Conservation (phyloP, 768 basidiomycete species). For the Mycena rosella region DNA sequence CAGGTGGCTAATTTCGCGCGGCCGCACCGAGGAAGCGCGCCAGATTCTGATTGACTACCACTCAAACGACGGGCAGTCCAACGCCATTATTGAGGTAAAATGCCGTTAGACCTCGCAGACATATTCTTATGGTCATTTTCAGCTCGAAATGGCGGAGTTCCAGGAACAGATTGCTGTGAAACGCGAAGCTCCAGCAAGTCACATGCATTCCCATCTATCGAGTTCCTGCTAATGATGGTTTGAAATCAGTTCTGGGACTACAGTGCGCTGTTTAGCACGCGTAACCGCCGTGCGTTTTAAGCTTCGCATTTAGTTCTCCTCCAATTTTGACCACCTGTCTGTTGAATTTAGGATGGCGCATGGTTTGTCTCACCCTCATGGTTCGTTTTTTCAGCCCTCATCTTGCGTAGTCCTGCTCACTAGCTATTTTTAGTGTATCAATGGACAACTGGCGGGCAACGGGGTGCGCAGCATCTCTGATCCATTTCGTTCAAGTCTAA, state of each 20-base stretch:
- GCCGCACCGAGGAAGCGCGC: constrained; percentile 47
- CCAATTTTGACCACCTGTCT: no score
- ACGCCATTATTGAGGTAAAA: constrained; percentile 41
- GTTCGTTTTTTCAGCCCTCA: neutral
- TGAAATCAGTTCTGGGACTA: constrained; percentile 42
- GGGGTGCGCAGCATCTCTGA: constrained; percentile 32
- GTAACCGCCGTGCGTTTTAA: constrained; percentile 33
- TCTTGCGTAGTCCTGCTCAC: neutral
- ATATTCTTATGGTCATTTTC: neutral
- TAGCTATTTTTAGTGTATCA: constrained; percentile 30
- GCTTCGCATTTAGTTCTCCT: no score
- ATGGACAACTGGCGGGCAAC: constrained; percentile 44
- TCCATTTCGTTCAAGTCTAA: neutral
- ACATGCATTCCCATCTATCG: neutral
- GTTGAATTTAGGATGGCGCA: constrained; percentile 39
- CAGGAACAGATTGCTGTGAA: constrained; percentile 37
- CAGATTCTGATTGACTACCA: constrained; percentile 46
- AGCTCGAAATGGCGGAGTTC: constrained; percentile 44
- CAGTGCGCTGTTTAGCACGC: constrained; percentile 34
- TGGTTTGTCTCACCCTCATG: constrained; percentile 42
- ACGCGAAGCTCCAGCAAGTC: constrained; percentile 32
- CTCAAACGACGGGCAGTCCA: constrained; percentile 41
- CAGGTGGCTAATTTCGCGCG: constrained; percentile 47
- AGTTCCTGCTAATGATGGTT: neutral
- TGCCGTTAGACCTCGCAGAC: neutral